Conservation (phyloP, 768 basidiomycete species). For the Melanogaster broomeanus region DNA sequence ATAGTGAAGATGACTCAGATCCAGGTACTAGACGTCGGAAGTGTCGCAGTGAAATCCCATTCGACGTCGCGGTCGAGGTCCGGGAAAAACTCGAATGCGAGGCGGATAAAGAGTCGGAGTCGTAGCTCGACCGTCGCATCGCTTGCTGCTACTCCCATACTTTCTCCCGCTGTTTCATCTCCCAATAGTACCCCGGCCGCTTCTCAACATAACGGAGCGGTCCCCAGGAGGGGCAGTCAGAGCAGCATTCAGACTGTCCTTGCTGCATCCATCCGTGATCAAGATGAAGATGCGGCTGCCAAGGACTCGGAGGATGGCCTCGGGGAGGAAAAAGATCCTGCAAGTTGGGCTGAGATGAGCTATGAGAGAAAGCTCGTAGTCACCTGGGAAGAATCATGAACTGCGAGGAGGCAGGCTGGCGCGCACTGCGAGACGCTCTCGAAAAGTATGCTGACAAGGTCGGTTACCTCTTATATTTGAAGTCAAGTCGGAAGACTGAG, state of each 20-base stretch:
- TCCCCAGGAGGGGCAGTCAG: conserved; percentile 53
- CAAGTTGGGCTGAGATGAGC: conserved; percentile 30
- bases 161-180: conserved; percentile 19
- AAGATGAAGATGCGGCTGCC: conserved; percentile 28
- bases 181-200: conserved; percentile 8
- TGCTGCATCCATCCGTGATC: conserved; percentile 49
- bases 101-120: conserved; percentile 44
- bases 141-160: conserved; percentile 47
- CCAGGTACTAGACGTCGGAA: conserved; percentile 1
- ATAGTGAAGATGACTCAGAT: conserved; percentile 32
- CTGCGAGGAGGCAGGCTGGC: conserved; percentile 59
- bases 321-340: conserved; percentile 30
- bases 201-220: conserved; percentile 16
- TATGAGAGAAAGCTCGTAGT: conserved; percentile 27
- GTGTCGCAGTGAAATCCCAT: conserved; percentile 6
- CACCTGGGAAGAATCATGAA: conserved; percentile 48
- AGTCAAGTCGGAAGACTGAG: neutral
- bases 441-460: conserved; percentile 69
- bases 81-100: conserved; percentile 31
- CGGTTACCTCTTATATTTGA: conserved; percentile 6
- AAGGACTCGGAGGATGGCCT: conserved; percentile 20
- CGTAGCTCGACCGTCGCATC: conserved; percentile 71
- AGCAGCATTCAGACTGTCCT: conserved; percentile 76
- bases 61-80: conserved; percentile 34
- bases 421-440: conserved; percentile 52